Evolutionary conservation across 768 basidiomycete genomes (phyloP), one percentile per base, ranked within the genome.

Genomic region (Pleurotus tuber-regium): DNA sequence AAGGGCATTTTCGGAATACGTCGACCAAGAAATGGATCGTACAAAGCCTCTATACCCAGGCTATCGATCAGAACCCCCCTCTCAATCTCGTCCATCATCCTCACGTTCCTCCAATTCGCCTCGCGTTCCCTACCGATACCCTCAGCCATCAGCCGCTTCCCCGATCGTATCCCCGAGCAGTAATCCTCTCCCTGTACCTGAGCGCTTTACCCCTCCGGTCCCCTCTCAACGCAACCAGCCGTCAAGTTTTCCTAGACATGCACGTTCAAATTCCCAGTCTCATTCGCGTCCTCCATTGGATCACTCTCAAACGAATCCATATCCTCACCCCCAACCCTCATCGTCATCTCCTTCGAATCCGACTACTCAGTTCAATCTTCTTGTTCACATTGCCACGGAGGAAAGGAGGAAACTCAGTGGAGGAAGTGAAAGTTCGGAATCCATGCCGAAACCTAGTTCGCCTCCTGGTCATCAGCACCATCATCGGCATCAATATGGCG

Each of bases 371-470:
- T 61, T 50, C 16, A 85, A 88, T 40, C 84, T 83, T 2, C 77
- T 89, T 36, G 86, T 85, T 9, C 83, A 87, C 65, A 86, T 78
- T 18, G 87, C 87, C 3, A 80, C 82, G 1, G 79, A 84, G 59
- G 86, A 87, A 58, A 76, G 80, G 39, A 72, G 77, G 28, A 68
- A 84, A 24, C 71, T 87, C 51, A 66, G 65, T 52, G 63, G 24
- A 24, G 46, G 30, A 9, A 31, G 25, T 28, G 23, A 48, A 48
- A 14, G 19, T 24, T 8, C 46, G 31, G 46, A 48, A 18, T 14
- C 46, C 29, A 25, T 35, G 46, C 46, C 46, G 46, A 35, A 35
- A 12, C 31, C 46, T 48, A 16, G 31, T 44, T 39, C 36, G n/a
- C 46, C 39, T 21, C 25, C 43, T 30, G 18, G 33, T 51, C 24